A percentile compares a stretch with the other conserved stretches of the same genome.
These are phyloP conservation scores for Nicotiana tomentosiformis DNA, from an alignment of 257 asterid species.

Conservation along the genomic window DNA sequence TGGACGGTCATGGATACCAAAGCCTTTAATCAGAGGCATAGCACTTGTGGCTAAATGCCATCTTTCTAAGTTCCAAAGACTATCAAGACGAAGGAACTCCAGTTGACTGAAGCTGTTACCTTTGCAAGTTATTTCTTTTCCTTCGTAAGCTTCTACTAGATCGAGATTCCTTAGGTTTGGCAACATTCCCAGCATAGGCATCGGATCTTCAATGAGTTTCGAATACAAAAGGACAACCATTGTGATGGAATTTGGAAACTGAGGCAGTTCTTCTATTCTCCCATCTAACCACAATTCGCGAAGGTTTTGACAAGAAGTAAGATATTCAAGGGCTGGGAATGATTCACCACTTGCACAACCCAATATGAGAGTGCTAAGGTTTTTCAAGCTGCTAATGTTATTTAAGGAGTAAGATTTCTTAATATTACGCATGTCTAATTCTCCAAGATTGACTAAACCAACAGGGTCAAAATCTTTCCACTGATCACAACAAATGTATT, in stretches of 20 bases:
- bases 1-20: background rate
- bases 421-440: background rate
- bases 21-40: background rate
- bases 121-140: background rate
- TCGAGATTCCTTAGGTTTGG: background rate
- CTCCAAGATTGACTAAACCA: background rate
- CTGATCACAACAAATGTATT: background rate
- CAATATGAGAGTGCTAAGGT: background rate
- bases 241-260: background rate
- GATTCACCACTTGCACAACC: background rate
- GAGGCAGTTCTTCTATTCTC: background rate
- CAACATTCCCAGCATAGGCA: background rate
- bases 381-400: background rate
- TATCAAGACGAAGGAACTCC: background rate
- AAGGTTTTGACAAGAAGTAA: background rate
- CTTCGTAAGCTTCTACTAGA: background rate
- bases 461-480: background rate
- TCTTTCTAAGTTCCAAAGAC: background rate
- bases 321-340: background rate
- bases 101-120: background rate
- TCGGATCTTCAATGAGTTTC: background rate
- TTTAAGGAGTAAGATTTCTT: background rate
- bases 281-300: background rate
- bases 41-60: background rate
- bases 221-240: background rate